Base-by-base conservation (phyloP, 31 red algal genomes). In the Asparagopsis taxiformis region DNA sequence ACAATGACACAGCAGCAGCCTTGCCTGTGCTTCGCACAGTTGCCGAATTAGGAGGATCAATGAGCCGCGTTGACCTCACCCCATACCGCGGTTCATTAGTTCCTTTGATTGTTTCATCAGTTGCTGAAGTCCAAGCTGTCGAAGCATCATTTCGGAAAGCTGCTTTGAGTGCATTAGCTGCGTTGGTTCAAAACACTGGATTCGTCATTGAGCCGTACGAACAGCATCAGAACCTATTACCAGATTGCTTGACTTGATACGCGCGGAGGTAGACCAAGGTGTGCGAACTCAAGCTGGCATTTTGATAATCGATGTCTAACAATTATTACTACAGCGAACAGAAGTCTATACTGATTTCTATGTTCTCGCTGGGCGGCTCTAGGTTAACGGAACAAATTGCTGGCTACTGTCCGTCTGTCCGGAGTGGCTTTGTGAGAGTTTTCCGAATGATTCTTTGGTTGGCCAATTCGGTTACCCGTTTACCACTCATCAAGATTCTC, bases 401-500 rank as follows among this genome's bases (percentile, higher is more conserved):
- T 21, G 55, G 30, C 8, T 67, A 74, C 62, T 50, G 33, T 67
- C n/a, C n/a, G n/a, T n/a, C n/a, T n/a, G n/a, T n/a, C 57, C 66
- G 13, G 32, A 41, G 35, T 81, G 77, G 72, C 57, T 41, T 3
- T 36, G 39, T 9, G 31, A 57, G 34, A 77, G 75, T 58, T 51
- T 80, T 16, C 61, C 63, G 3, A 80, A 72, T 36, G 62, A 80
- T 35, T 91, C 83, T 11, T 63, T 98, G 36, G 90, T 98, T 2
- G 74, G 67, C 3, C 71, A 80, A 33, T 62, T 98, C 17, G 80
- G 79, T 3, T 91, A 98, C 66, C 95, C 95, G 5, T 98, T 94
- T 53, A 94, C 95, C 11, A 80, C 78, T 31, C 91, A 85, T 55
- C 80, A 67, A 1, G 86, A 94, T 55, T 98, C 91, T 68, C 94